Evolutionary conservation across 345 rosid species (phyloP).

Genomic region (Hypericum androsaemum): DNA sequence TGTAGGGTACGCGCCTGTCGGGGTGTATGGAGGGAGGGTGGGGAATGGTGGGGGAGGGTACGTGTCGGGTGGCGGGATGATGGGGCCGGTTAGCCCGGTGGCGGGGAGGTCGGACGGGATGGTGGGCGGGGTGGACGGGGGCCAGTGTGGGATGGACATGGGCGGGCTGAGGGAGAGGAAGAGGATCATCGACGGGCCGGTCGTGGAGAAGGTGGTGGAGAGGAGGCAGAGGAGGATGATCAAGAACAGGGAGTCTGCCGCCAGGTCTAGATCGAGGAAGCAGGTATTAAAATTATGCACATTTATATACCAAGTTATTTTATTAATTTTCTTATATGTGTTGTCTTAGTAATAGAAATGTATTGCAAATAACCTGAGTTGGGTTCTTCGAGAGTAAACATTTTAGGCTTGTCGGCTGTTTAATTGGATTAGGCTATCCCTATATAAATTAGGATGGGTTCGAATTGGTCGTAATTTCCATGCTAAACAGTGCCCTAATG

Average conservation of each 20-base stretch:
- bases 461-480: neutral
- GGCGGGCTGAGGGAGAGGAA: slow-evolving; percentile 49
- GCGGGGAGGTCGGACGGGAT: slow-evolving; percentile 36
- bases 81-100: slow-evolving; percentile 59
- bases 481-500: neutral
- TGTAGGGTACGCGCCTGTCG: slow-evolving; percentile 17
- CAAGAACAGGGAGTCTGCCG: slow-evolving; percentile 91
- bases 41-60: slow-evolving; percentile 23
- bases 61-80: slow-evolving; percentile 22
- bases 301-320: slow-evolving; percentile 13
- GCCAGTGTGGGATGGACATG: slow-evolving; percentile 47
- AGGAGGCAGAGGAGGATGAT: slow-evolving; percentile 92
- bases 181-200: slow-evolving; percentile 63
- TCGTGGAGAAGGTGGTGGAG: slow-evolving; percentile 81
- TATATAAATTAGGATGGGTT: too few relatives aligned
- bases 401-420: too few relatives aligned
- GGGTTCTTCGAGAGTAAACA: neutral
- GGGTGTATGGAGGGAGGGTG: slow-evolving; percentile 34
- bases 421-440: too few relatives aligned
- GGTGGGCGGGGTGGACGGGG: slow-evolving; percentile 41
- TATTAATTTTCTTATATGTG: too few relatives aligned
- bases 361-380: neutral
- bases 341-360: too few relatives aligned
- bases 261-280: slow-evolving; percentile 86
- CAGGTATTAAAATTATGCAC: slow-evolving; percentile 56